Base-by-base conservation (phyloP, 305 asterid species). In the Fraxinus latifolia region DNA sequence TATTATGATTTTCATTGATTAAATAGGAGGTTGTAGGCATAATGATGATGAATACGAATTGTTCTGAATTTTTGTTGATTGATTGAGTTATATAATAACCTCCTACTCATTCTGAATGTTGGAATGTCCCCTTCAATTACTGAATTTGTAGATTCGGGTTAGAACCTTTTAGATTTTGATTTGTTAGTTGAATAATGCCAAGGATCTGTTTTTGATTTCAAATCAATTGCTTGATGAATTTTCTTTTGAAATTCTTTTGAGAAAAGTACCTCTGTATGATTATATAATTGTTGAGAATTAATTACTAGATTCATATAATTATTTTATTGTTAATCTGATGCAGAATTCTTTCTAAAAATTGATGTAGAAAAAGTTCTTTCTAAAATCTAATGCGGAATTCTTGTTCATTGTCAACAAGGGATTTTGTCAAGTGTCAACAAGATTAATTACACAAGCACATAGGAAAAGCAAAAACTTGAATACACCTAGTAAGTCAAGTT, bases 31-130 rank as follows among this genome's bases (percentile, higher is more conserved):
- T n/a, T 1, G 70, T 31, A 32, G 79, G 42, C 79, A 76, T 76
- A 25, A 25, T 76, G 79, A 75, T 9, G 65, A 44, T 47, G 9
- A 12, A 42, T 11, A 44, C 23, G 1, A 60, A 21, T 15, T 77
- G 2, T 53, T 53, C 23, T 77, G 53, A 77, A n/a, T 5, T 77
- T 77, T 2, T 4, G 37, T 7, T 79, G 37, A 73, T 23, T 73
- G 79, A 76, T 21, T 47, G 23, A 23, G 14, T 74, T 76, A 7
- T 78, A 15, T 25, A 25, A 33, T 3, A 73, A 73, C 83, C 83
- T 80, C 79, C 79, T 80, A 73, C 83, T 80, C 83, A 73, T 80
- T 80, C 83, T 80, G 83, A 80, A 80, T 73, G 83, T 53, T 25
- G 27, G 27, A 25, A 0, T 25, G 27, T 25, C 55, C 37, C 19